Conservation (phyloP, 805 yeast genomes). For the Lipomyces spencermartinsiae region DNA sequence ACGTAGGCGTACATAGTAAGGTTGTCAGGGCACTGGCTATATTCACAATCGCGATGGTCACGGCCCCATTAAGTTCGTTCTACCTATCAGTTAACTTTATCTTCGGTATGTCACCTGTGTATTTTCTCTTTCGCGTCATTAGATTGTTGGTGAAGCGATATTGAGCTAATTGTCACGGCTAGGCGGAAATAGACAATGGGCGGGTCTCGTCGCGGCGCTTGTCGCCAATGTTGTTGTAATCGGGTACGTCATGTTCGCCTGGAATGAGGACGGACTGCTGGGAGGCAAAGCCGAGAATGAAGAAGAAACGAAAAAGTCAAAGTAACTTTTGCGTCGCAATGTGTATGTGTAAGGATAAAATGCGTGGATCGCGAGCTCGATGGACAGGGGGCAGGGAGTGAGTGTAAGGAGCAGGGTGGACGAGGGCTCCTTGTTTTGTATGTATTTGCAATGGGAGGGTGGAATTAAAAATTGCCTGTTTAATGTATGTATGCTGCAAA, state of each 20-base stretch:
- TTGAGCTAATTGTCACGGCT: neutral
- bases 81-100: slow-evolving; percentile 53
- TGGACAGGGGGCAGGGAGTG: neutral
- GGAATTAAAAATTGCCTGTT: neutral
- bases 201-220: slow-evolving; percentile 77
- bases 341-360: neutral
- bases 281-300: slow-evolving; percentile 42
- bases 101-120: slow-evolving; percentile 37
- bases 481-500: neutral
- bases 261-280: slow-evolving; percentile 59
- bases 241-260: slow-evolving; percentile 72
- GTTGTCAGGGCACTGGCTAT: slow-evolving; percentile 58
- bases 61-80: slow-evolving; percentile 64
- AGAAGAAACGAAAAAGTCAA: slow-evolving; percentile 32
- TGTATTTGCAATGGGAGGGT: neutral
- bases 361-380: too few species aligned
- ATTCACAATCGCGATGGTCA: slow-evolving; percentile 74
- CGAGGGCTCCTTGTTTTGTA: neutral
- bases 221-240: slow-evolving; percentile 73
- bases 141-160: too few species aligned
- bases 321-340: slow-evolving; percentile 6
- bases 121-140: neutral
- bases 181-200: slow-evolving; percentile 44
- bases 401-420: neutral
- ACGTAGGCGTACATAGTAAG: slow-evolving; percentile 12